These are phyloP conservation scores for Backusella australiensis DNA, from an alignment of 192 early-diverging fungal species.

Conservation along the genomic window DNA sequence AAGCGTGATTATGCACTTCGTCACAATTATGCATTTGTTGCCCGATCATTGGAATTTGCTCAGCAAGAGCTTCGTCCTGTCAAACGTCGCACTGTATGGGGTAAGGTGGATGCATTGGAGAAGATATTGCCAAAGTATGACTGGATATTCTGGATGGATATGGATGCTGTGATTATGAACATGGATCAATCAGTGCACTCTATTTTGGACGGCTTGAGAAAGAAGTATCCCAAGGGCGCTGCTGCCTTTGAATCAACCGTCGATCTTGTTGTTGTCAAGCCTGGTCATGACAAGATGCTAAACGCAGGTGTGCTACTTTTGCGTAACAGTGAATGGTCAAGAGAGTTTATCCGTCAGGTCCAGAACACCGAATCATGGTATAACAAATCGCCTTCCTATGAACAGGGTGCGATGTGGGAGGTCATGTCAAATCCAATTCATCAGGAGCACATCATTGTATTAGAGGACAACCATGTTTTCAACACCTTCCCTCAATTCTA, in stretches of 20 bases:
- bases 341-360: slow-evolving; percentile 43
- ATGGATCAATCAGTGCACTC: slow-evolving; percentile 37
- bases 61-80: slow-evolving; percentile 40
- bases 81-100: slow-evolving; percentile 54
- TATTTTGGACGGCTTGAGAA: slow-evolving; percentile 38
- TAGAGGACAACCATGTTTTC: slow-evolving; percentile 56
- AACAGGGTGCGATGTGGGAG: slow-evolving; percentile 61
- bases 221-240: slow-evolving; percentile 18
- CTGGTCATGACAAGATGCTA: slow-evolving; percentile 46
- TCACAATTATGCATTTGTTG: slow-evolving; percentile 57
- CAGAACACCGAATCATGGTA: slow-evolving; percentile 42
- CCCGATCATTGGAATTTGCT: slow-evolving; percentile 52
- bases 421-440: slow-evolving; percentile 41
- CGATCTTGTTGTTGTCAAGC: slow-evolving; percentile 49
- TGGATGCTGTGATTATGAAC: slow-evolving; percentile 57
- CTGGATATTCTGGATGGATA: slow-evolving; percentile 64
- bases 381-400: slow-evolving; percentile 35
- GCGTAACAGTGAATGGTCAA: slow-evolving; percentile 54
- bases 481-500: slow-evolving; percentile 57
- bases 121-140: slow-evolving; percentile 57
- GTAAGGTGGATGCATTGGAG: slow-evolving; percentile 54
- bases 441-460: slow-evolving; percentile 34
- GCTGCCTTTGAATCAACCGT: slow-evolving; percentile 34
- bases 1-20: slow-evolving; percentile 50
- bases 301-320: slow-evolving; percentile 61